A percentile compares a stretch with the other conserved stretches of the same genome.
Conservation (phyloP, 1,284 basidiomycete species). For the Tylopilus sp. region DNA sequence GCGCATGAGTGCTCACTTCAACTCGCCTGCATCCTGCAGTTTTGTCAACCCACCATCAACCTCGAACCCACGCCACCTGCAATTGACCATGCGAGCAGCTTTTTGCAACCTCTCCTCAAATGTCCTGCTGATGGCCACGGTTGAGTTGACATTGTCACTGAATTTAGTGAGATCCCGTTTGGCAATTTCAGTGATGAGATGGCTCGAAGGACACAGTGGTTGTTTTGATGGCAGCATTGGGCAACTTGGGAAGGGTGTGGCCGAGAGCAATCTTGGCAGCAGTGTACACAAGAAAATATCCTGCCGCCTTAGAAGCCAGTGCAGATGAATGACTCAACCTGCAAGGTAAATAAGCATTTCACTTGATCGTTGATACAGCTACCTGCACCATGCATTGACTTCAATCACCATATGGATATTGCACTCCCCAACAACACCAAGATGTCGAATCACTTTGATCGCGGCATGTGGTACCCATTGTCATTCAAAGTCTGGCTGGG, state of each 20-base stretch:
- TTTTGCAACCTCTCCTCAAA: conserved; percentile 99
- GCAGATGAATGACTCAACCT: conserved; percentile 76
- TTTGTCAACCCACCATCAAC: conserved; percentile 58
- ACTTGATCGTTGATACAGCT: not conserved
- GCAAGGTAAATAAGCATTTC: conserved; percentile 20
- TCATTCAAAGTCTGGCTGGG: conserved; percentile 96
- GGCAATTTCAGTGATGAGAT: conserved; percentile 98
- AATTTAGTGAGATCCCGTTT: conserved; percentile 99
- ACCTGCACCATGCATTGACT: conserved; percentile 86
- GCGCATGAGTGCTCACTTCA: conserved; percentile 77
- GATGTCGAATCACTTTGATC: conserved; percentile 95
- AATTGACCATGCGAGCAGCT: conserved; percentile 96
- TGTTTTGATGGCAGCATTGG: conserved; percentile 98
- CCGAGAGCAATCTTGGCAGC: conserved; percentile 99
- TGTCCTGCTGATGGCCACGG: conserved; percentile 99
- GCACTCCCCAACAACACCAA: conserved; percentile 98
- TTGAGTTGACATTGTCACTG: conserved; percentile 91
- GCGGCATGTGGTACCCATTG: conserved; percentile 99
- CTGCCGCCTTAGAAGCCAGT: conserved; percentile 97
- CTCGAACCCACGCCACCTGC: conserved; percentile 83
- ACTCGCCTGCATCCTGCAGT: conserved; percentile 73
- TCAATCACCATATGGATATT: conserved; percentile 99
- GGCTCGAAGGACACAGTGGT: conserved; percentile 99
- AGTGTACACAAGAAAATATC: conserved; percentile 98
- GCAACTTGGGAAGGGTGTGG: conserved; percentile 95